Evolutionary conservation across 2,329 filamentous ascomycete genomes (phyloP).

Genomic region (Fusarium hainanense): DNA sequence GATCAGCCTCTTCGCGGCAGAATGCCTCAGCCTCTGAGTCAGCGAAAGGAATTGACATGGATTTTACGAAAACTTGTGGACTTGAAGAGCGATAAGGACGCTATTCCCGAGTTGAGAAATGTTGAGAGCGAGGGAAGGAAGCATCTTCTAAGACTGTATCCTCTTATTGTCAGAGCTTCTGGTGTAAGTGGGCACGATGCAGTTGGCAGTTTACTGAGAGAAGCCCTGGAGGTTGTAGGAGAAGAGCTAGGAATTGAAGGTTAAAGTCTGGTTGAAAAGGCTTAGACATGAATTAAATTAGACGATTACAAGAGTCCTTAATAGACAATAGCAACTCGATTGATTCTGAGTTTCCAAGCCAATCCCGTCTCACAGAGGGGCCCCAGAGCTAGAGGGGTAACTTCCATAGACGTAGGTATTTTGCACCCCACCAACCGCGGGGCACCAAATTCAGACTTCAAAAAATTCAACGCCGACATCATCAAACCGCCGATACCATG

Average conservation of each 20-base stretch:
- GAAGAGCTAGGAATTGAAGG: conserved; percentile 54
- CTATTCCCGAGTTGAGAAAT: conserved; percentile 68
- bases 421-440: conserved; percentile 42
- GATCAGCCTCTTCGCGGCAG: conserved; percentile 90
- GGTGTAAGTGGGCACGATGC: conserved; percentile 68
- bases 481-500: conserved; percentile 63
- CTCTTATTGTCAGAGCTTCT: conserved; percentile 75
- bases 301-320: background rate
- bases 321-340: conserved; percentile 9
- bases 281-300: conserved; percentile 1
- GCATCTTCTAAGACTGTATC: conserved; percentile 84
- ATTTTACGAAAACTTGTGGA: conserved; percentile 74
- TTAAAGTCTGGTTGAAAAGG: background rate
- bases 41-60: conserved; percentile 81
- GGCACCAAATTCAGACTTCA: conserved; percentile 43
- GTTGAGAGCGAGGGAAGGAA: conserved; percentile 71
- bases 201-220: conserved; percentile 66
- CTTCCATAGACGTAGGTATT: background rate
- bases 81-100: conserved; percentile 75
- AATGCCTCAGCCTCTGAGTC: conserved; percentile 87
- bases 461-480: conserved; percentile 32
- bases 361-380: conserved; percentile 6
- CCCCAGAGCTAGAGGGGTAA: conserved; percentile 8
- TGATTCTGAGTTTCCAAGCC: background rate
- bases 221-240: conserved; percentile 72